Base-by-base conservation (phyloP, 768 basidiomycete species). In the Russula compacta region DNA sequence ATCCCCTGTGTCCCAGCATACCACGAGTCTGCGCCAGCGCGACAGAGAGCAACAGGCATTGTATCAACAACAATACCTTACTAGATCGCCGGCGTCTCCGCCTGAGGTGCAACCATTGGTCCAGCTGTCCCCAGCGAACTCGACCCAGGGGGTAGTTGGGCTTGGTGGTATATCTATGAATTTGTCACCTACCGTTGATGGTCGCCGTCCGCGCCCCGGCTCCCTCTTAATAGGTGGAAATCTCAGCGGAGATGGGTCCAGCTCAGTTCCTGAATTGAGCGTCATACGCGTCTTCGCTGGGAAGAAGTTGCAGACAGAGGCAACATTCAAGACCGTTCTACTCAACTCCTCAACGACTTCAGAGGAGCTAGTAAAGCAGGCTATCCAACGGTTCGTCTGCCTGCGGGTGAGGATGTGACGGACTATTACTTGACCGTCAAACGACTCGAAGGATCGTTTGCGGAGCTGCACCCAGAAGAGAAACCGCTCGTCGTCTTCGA, bases 261-360 rank as follows among this genome's bases (percentile, higher is more conserved):
- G 80, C 0, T 77, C 77, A 7, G 82, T 89, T 4, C 91, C 89
- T 0, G 86, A 94, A 56, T 81, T 99, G 58, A 97, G 88, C 67
- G 97, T 99, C 63, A 86, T 99, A 53, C 89, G 97, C 29, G 85
- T 99, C 42, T 99, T 99, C 69, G 95, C 95, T 0, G 97, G 95
- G 33, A 84, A 87, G 66, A 81, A 91, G 66, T 71, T 98, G 64
- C 86, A 93, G 71, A 92, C 93, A 0, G 95, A 98, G 67, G 92
- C 94, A 2, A 97, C 95, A 6, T 99, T 99, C 81, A 98, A 98
- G 77, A 98, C 97, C 6, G 97, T 95, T 1, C 75, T 98, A 17
- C 81, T 98, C 58, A 98, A 95, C 68, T 77, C 88, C 5, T 85
- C 84, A 0, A 98, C 95, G 0, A 89, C 87, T 0, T 83, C 92